phyloP scores from a whole-genome alignment of 257 asterid species.

The Schizonepeta tenuifolia region DNA sequence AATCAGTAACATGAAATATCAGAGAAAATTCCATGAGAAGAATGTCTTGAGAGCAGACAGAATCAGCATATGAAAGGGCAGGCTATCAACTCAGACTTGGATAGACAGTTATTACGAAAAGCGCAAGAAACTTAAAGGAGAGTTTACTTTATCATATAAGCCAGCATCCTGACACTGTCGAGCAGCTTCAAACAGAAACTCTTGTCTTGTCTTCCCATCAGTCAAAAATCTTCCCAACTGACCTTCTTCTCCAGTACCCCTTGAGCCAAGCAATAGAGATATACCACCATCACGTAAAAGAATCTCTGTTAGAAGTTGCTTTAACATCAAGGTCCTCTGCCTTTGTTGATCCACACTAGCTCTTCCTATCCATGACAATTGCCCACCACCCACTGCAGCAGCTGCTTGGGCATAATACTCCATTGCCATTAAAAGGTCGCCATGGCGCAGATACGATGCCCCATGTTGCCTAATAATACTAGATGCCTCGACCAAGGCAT shows the following conservation, averaged over 20 bases:
- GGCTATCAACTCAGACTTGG: conserved; percentile 19
- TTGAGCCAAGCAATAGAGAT: conserved; percentile 76
- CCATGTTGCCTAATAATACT: conserved; percentile 93
- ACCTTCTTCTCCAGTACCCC: conserved; percentile 95
- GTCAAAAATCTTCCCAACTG: conserved; percentile 75
- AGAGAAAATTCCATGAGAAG: background rate
- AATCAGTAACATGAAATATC: conserved; percentile 23
- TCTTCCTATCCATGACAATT: conserved; percentile 87
- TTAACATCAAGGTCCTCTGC: conserved; percentile 79
- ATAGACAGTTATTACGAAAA: conserved; percentile 9
- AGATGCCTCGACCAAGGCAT: conserved; percentile 85
- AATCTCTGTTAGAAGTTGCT: conserved; percentile 84
- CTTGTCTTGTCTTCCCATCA: conserved; percentile 69
- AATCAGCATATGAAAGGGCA: conserved; percentile 24
- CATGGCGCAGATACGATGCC: conserved; percentile 74
- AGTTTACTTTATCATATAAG: conserved; percentile 80
- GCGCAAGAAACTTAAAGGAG: conserved; percentile 21
- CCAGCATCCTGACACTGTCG: conserved; percentile 77
- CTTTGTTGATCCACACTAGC: conserved; percentile 84
- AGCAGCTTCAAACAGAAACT: conserved; percentile 89
- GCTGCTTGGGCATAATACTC: conserved; percentile 97
- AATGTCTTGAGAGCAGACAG: conserved; percentile 15
- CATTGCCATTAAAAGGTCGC: conserved; percentile 71
- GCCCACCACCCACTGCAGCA: conserved; percentile 96
- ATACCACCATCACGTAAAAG: conserved; percentile 81